phyloP scores from a whole-genome alignment of 2,329 filamentous ascomycete species.

The Arthrobotrys musiformis region DNA sequence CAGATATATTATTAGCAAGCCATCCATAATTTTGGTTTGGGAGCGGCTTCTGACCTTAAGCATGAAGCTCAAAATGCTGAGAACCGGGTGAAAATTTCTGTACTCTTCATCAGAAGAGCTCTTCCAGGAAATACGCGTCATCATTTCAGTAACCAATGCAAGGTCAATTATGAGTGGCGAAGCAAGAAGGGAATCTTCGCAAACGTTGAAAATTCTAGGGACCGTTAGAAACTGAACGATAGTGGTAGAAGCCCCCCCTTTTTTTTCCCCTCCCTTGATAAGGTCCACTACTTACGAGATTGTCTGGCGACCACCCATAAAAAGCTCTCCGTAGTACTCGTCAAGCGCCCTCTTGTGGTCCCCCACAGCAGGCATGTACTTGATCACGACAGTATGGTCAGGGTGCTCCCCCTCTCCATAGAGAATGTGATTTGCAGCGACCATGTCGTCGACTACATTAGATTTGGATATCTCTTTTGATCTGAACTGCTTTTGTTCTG shows the following conservation, averaged over 20 bases:
- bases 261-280: too few species aligned
- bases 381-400: slow-evolving; percentile 98
- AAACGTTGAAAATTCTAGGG: slow-evolving; percentile 91
- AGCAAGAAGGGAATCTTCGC: slow-evolving; percentile 95
- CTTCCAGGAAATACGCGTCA: slow-evolving; percentile 98
- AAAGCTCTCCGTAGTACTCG: slow-evolving; percentile 99
- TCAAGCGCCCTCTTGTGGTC: slow-evolving; percentile 99
- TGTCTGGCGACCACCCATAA: slow-evolving; percentile 97
- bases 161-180: slow-evolving; percentile 97
- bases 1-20: slow-evolving; percentile 47
- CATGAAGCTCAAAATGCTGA: slow-evolving; percentile 99
- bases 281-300: slow-evolving; percentile 78
- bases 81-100: slow-evolving; percentile 94
- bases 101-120: slow-evolving; percentile 73
- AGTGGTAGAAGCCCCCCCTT: too few species aligned
- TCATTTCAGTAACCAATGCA: slow-evolving; percentile 92
- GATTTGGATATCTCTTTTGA: slow-evolving; percentile 99
- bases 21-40: not conserved
- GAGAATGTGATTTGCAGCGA: slow-evolving; percentile 89
- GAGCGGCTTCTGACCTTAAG: slow-evolving; percentile 70
- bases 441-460: slow-evolving; percentile 99
- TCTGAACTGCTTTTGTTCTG: slow-evolving; percentile 97
- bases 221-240: slow-evolving; percentile 16
- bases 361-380: slow-evolving; percentile 99
- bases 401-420: slow-evolving; percentile 94